Base-by-base conservation (phyloP, 2,329 filamentous ascomycete genomes). In the Trichoderma lentiforme region DNA sequence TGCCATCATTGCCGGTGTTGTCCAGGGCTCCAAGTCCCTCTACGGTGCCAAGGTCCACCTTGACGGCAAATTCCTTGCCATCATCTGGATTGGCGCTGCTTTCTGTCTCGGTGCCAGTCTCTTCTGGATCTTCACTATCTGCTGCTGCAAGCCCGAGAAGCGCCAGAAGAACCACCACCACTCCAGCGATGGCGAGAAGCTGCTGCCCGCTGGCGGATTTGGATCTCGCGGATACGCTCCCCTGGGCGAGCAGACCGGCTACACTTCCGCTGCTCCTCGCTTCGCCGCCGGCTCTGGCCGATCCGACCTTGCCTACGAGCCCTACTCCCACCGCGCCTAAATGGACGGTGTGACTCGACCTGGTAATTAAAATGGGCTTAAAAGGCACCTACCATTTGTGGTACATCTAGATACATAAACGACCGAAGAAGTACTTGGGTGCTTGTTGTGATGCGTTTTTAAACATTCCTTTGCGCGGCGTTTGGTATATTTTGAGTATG, bases 61-160 rank as follows among this genome's bases (percentile, higher is more conserved):
- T 80, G 92, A 94, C 83, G 88, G 81, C 34, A 84, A 86, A 72
- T 95, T 92, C 84, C 89, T 96, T 70, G 87, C 87, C 43, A 83
- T 90, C 24, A 89, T 92, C 77, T 98, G 95, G 93, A 85, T 98
- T 73, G 91, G 91, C 57, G 91, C 91, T 51, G 92, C 89, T 32
- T 94, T 97, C 79, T 91, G 92, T 73, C 80, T 96, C 39, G 93
- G 82, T 56, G 91, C 92, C 8, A 89, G 89, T 74, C 83, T 97
- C 79, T 98, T 98, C 91, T 98, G 96, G 95, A 84, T 95, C 79
- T 89, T 97, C 81, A 93, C 91, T 81, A 88, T 92, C 78, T 98
- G 95, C 91, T 98, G 95, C 89, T 97, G 95, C 76, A 93, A 93
- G 77, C 81, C 81, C 15, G 81, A 83, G 74, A 74, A 74, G 72